A percentile compares a stretch with the other conserved stretches of the same genome.
Conservation (phyloP, 2,329 filamentous ascomycete species). For the Fusarium marasasianum region DNA sequence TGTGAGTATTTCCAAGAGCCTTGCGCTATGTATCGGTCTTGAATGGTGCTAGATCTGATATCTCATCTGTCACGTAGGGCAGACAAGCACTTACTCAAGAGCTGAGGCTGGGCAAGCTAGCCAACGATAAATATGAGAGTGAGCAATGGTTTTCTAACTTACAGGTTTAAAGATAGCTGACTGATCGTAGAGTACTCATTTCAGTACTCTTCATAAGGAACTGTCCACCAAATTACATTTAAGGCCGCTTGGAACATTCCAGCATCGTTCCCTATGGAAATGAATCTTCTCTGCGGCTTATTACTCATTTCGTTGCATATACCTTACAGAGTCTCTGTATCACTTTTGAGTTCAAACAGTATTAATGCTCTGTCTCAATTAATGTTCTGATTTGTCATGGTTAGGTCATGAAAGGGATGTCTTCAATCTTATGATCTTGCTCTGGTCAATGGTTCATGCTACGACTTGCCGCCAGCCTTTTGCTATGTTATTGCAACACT, state of each 20-base stretch:
- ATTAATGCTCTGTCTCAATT: neutral
- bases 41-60: neutral
- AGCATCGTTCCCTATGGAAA: too few relatives aligned
- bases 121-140: neutral
- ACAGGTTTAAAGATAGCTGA: neutral
- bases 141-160: neutral
- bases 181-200: neutral
- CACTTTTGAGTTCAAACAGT: neutral
- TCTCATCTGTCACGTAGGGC: neutral
- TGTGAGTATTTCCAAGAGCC: fast-evolving
- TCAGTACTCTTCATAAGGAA: neutral
- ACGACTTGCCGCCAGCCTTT: neutral
- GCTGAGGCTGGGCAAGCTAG: neutral
- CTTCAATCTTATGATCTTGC: neutral
- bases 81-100: neutral
- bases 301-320: neutral
- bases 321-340: too few relatives aligned
- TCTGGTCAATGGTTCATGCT: too few relatives aligned
- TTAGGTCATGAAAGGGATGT: too few relatives aligned
- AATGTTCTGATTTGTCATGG: neutral
- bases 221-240: fast-evolving
- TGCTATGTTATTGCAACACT: too few relatives aligned
- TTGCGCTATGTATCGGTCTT: neutral
- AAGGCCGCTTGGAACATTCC: too few relatives aligned
- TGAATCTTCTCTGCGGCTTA: neutral